Base-by-base conservation (phyloP, 768 basidiomycete genomes). In the Multifurca ochricompacta region DNA sequence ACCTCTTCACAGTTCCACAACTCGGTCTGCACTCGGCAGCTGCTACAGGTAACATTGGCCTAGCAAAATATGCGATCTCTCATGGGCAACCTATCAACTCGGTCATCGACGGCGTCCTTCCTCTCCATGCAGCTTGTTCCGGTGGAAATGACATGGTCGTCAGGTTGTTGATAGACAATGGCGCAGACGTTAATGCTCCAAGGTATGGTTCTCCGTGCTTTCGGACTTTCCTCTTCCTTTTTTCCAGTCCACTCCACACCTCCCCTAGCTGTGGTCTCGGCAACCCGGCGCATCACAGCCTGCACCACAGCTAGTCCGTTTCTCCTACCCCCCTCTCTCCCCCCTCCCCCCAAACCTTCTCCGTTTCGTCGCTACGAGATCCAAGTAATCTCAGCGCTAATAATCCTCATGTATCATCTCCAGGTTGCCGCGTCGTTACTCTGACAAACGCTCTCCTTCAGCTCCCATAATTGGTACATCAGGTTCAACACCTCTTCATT, bases 121-220 rank as follows among this genome's bases (percentile, higher is more conserved):
- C 96, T 3, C 77, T 99, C 8, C 96, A 99, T 66, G 94, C 92
- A 3, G 96, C 95, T 2, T 89, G 83, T 62, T 87, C 91, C 0
- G 91, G 91, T 21, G 96, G 96, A 2, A 89, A 82, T 65, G 89
- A 87, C 52, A 78, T 83, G 53, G 88, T 97, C 40, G 92, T 98
- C 36, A 80, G 82, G 63, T 76, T 94, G 59, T 73, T 99, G 42
- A 87, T 99, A 64, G 91, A 96, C 58, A 74, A 83, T 54, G 95
- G 96, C 19, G 96, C 96, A n/a, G 96, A 99, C 66, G 95, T 97
- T 28, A 98, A 98, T 70, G 93, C 93, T 4, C 86, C 91, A 49
- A 82, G 94, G 88, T 89, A 49, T 56, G 79, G n/a, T 67, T n/a
- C 45, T 25, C 30, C 11, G n/a, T 42, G 10, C 9, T 50, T 5